phyloP scores from a whole-genome alignment of 2,329 filamentous ascomycete genomes.

The Neopestalotiopsis sp. region DNA sequence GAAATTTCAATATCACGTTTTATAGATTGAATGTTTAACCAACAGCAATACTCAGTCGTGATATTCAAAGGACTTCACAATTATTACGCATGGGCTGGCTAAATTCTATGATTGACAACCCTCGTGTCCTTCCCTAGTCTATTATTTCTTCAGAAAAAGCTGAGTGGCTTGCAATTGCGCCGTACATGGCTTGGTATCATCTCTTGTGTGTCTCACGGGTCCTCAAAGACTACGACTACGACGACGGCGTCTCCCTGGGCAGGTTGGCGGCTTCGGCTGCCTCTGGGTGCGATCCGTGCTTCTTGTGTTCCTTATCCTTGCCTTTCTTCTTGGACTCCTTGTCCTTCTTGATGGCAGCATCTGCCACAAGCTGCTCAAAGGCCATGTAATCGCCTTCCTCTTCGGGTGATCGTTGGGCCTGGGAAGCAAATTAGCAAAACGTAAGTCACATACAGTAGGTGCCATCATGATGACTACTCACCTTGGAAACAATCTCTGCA shows the following conservation, averaged over 20 bases:
- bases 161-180: slow-evolving; percentile 1
- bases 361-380: slow-evolving; percentile 96
- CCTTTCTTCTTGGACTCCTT: slow-evolving; percentile 75
- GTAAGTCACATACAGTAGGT: not conserved
- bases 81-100: not conserved
- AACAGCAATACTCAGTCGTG: too few relatives aligned
- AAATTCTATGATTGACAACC: not conserved
- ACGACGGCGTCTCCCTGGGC: slow-evolving; percentile 28
- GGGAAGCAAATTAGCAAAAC: slow-evolving; percentile 13
- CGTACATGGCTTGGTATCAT: slow-evolving; percentile 8
- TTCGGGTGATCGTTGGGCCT: slow-evolving; percentile 89
- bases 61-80: not conserved
- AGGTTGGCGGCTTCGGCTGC: slow-evolving; percentile 24
- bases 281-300: slow-evolving; percentile 28
- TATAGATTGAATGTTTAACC: too few relatives aligned
- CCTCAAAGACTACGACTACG: slow-evolving; percentile 5
- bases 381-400: slow-evolving; percentile 99
- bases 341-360: slow-evolving; percentile 95
- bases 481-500: slow-evolving; percentile 88
- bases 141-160: not conserved
- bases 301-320: slow-evolving; percentile 60
- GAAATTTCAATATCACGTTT: too few relatives aligned
- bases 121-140: slow-evolving; percentile 2
- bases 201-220: not conserved
- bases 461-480: slow-evolving; percentile 44